Conservation (phyloP, 1,284 basidiomycete genomes). For the Rhodotorula sp. region DNA sequence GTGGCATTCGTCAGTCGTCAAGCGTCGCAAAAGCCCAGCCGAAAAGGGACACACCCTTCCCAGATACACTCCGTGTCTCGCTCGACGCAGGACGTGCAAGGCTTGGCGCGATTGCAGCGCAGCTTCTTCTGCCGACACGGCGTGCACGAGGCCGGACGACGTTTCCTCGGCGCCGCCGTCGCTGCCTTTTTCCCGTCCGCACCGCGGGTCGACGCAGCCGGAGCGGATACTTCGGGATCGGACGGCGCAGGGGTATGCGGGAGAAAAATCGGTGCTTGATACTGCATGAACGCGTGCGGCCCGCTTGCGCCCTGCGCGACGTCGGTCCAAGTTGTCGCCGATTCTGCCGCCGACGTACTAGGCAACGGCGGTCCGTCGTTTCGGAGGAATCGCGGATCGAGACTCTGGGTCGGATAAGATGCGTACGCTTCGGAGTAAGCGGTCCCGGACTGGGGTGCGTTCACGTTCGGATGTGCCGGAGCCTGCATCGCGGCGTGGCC, state of each 20-base stretch:
- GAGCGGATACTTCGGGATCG: no score
- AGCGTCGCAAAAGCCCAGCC: neutral
- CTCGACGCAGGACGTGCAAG: conserved; percentile 33
- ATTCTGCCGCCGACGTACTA: no score
- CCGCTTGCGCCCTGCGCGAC: neutral
- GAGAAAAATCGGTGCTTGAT: no score
- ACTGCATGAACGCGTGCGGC: neutral
- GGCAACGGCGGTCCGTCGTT: no score
- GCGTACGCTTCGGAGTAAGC: no score
- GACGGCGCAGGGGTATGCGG: no score
- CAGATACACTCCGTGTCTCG: conserved; percentile 22
- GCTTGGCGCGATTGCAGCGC: conserved; percentile 29
- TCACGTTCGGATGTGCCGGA: no score
- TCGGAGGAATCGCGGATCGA: no score
- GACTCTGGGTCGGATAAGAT: no score
- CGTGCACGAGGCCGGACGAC: neutral
- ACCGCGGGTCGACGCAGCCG: neutral
- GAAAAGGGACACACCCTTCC: conserved; percentile 17
- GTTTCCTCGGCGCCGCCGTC: neutral
- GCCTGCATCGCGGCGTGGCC: no score
- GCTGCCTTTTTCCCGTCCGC: neutral
- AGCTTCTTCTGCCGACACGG: conserved; percentile 24
- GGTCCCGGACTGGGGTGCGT: no score
- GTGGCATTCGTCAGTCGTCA: neutral
- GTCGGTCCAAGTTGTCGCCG: neutral